Evolutionary conservation across 495 filamentous ascomycete genomes (phyloP), one percentile per base, ranked within the genome.

Genomic region (Penicillium bialowiezense): DNA sequence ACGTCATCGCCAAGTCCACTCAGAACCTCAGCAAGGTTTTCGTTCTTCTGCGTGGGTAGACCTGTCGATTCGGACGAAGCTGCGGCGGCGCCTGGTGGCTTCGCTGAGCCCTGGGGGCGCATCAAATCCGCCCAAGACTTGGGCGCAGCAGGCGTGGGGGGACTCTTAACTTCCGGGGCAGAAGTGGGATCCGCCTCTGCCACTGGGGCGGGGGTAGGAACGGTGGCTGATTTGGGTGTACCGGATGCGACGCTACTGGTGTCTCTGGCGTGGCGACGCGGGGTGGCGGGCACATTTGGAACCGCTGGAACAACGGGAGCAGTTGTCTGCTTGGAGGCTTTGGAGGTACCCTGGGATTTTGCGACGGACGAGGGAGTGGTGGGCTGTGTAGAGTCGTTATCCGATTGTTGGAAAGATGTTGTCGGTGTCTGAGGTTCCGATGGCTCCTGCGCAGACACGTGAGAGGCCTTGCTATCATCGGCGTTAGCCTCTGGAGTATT

Each of bases 101-200:
- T 54, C 5, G 65, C 60, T 23, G 66, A 51, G 17, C 61, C 62
- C 41, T 84, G 76, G 28, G 77, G 76, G 32, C 83, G 69, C 34
- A 92, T 83, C 14, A 95, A 69, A 37, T 86, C 86, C 8, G 88
- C 83, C 89, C 89, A 95, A 4, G 85, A 84, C 62, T 88, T 90
- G 3, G 86, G 85, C 35, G 63, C 66, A 3, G 69, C 50, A 33
- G 68, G 73, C 3, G 70, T 52, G 23, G 78, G 62, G 3, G 72
- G 63, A 17, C 66, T 65, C 12, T 75, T 65, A 7, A 62, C 59
- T 20, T 74, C 65, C 10, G 41, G 38, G 32, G 50, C 58, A 19
- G 53, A 35, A 28, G 52, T 58, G 15, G 51, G n/a, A n/a, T n/a
- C n/a, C n/a, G n/a, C n/a, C n/a, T n/a, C n/a, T n/a, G n/a, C n/a